Base-by-base conservation (phyloP, 805 yeast species). In the Millerago galiae region DNA sequence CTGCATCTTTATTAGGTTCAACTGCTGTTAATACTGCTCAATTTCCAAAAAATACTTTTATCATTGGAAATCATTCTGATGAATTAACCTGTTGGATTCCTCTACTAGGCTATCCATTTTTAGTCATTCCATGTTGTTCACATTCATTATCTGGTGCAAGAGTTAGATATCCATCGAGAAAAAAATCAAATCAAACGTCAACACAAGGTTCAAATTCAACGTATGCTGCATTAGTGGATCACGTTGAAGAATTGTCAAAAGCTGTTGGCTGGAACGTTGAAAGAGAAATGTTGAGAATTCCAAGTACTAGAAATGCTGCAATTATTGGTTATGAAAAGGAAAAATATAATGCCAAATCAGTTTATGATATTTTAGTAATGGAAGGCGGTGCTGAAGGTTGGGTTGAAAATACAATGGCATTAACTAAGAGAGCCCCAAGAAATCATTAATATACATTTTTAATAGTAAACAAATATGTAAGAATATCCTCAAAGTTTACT, bases 71-170 rank as follows among this genome's bases (percentile, higher is more conserved):
- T 59, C 98, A 91, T 58, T 85, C 95, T 1, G 98, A 91, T 60
- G 98, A 91, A 58, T 70, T 91, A 43, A 90, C 97, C 0, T 84
- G 95, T 51, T 91, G 98, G 97, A 80, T 91, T 30, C 98, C 98
- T 3, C 65, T 91, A 10, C 63, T 91, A 10, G 89, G 88, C 0
- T 83, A 73, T 48, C 96, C 96, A 7, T 91, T 87, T 59, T 68
- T 91, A 69, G 95, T 88, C 9, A 86, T 91, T 34, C 98, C 98
- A 10, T 91, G 98, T 60, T 91, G 98, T 60, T 89, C 97, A 0
- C 96, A 91, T 61, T 78, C 83, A 3, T 70, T 91, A 34, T 74
- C 81, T 6, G 98, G 98, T 3, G 80, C 78, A 25, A 79, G 79
- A 52, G 68, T 72, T 3, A 70, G 97, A 53, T 90, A 75, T 54